A percentile compares a stretch with the other conserved stretches of the same genome.
Evolutionary conservation across 106 monocot genomes (phyloP).

Genomic region (Dioscorea dumetorum): DNA sequence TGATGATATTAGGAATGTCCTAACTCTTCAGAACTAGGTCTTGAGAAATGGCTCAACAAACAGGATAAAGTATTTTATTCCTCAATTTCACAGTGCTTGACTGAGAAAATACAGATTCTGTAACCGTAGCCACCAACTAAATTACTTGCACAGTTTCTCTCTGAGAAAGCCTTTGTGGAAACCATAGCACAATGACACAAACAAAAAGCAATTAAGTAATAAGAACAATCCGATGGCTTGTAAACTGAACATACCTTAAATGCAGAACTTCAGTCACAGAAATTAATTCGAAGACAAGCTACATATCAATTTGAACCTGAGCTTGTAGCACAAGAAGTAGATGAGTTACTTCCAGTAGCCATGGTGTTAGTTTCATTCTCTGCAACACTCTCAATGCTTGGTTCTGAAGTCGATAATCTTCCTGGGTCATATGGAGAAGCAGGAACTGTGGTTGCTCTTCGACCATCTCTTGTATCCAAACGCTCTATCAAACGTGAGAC

Average conservation of each 20-base stretch:
- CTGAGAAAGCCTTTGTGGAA: too few species aligned
- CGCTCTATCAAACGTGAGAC: conserved; percentile 71
- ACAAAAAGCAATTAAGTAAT: too few species aligned
- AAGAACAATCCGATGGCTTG: background rate
- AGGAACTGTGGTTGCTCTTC: conserved; percentile 14
- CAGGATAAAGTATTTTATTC: too few species aligned
- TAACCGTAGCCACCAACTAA: too few species aligned
- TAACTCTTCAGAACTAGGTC: too few species aligned
- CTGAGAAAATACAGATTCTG: too few species aligned
- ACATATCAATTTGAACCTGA: conserved; percentile 21
- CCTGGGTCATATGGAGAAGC: background rate
- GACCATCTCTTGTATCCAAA: conserved; percentile 45
- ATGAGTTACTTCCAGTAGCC: conserved; percentile 10
- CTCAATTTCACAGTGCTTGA: too few species aligned
- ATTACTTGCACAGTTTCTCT: too few species aligned
- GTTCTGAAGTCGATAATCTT: conserved; percentile 6
- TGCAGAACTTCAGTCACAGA: background rate
- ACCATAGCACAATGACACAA: too few species aligned
- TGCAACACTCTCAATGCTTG: conserved; percentile 10
- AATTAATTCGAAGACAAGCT: background rate
- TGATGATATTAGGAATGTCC: too few species aligned
- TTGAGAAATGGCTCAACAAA: too few species aligned
- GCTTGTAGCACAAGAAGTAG: conserved; percentile 17
- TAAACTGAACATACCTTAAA: conserved; percentile 3
- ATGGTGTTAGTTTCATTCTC: conserved; percentile 9